Percentiles rank a stretch among this genome's conserved stretches.
phyloP scores from a whole-genome alignment of 257 asterid genomes.

The Solanum sparsipilum region DNA sequence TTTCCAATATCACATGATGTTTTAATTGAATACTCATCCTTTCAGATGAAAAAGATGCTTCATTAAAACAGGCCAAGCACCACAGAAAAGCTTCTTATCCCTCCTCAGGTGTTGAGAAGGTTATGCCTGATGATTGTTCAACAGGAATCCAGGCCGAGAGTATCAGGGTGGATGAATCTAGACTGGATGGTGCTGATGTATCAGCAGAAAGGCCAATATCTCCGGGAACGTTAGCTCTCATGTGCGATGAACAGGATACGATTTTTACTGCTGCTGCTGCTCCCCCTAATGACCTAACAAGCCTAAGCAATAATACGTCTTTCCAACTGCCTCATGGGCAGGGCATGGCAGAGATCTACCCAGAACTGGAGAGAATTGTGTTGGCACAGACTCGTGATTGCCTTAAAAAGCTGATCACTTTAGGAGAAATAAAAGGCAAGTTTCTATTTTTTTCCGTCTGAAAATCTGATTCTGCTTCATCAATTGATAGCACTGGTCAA shows the following conservation, averaged over 20 bases:
- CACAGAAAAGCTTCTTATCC: not conserved
- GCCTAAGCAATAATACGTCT: not conserved
- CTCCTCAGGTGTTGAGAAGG: conserved; percentile 1
- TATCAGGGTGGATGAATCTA: not conserved
- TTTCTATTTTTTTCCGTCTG: not conserved
- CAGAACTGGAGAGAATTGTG: conserved; percentile 15
- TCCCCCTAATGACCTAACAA: not conserved
- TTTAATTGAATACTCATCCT: not conserved
- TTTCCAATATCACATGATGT: not conserved
- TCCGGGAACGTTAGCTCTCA: conserved; percentile 11
- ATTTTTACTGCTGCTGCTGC: conserved; percentile 8
- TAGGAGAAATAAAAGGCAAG: conserved; percentile 19
- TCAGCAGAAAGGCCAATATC: conserved; percentile 15
- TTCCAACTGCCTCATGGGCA: conserved; percentile 1
- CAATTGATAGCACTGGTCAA: not conserved
- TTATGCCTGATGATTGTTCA: not conserved
- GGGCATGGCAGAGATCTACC: conserved; percentile 6
- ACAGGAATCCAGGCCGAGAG: not conserved
- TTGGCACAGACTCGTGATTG: conserved; percentile 14
- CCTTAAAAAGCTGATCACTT: conserved; percentile 12
- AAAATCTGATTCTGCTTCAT: not conserved
- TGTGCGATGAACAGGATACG: conserved; percentile 13
- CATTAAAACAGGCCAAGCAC: not conserved
- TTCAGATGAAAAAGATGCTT: not conserved
- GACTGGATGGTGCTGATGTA: not conserved